These are phyloP conservation scores for Lactuca saligna DNA, from an alignment of 129 eudicot genomes.

Conservation along the genomic window DNA sequence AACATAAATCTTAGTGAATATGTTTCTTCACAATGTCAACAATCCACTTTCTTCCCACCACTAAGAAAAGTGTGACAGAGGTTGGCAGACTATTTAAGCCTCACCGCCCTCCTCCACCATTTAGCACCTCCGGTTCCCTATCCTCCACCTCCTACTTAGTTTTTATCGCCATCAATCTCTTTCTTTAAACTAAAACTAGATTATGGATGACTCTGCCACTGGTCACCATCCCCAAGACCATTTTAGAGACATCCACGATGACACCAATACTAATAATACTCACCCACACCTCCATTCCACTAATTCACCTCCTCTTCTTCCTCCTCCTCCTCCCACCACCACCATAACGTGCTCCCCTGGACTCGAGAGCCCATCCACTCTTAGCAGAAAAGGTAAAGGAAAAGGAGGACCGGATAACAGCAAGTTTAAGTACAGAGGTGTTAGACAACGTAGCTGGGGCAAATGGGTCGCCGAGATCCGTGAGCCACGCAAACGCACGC, in stretches of 20 bases:
- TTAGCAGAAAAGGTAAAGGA: conserved; percentile 35
- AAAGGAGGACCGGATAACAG: conserved; percentile 72
- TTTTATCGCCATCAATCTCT: conserved; percentile 19
- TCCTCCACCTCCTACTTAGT: conserved; percentile 13
- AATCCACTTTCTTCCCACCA: conserved; percentile 24
- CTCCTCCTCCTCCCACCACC: conserved; percentile 13
- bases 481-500: conserved; percentile 38
- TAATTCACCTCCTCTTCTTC: not conserved
- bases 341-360: not conserved
- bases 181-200: not conserved
- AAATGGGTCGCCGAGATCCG: conserved; percentile 89
- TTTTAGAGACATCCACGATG: not conserved
- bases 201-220: conserved; percentile 15
- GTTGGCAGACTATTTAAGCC: conserved; percentile 21
- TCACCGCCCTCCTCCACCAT: conserved; percentile 77
- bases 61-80: conserved; percentile 24
- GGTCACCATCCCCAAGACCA: conserved; percentile 5
- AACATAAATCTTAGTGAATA: conserved; percentile 1
- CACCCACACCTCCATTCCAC: not conserved
- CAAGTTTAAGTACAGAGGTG: conserved; percentile 66
- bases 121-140: conserved; percentile 25
- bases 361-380: not conserved
- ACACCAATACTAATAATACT: not conserved
- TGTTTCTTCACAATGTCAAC: conserved; percentile 26
- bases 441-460: conserved; percentile 82